Evolutionary conservation across 192 early-diverging fungal genomes (phyloP), one percentile per base, ranked within the genome.

Genomic region (Backusella macrospora): DNA sequence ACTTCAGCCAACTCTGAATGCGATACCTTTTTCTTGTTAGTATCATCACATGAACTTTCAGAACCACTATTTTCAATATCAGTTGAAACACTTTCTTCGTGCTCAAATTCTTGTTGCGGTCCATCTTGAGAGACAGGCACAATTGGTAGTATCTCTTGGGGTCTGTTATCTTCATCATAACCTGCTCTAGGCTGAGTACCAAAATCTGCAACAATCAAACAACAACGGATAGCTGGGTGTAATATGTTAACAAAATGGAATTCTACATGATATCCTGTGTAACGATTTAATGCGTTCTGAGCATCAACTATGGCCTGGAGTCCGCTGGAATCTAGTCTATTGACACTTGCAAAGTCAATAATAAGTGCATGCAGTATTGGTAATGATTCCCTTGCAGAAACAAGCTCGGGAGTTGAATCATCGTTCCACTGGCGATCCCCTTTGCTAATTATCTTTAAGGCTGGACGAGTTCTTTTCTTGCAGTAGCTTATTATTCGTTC

Each of bases 401-500:
- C 73, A 16, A 65, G 79, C 49, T 75, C 82, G 49, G 75, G 67
- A 6, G 43, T 70, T 6, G 73, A 42, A 66, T 62, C 75, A 71
- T 80, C 79, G 37, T 80, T 80, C 79, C 79, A 80, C 10, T 59
- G 49, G 16, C 79, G 74, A 14, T 80, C 79, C 38, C 79, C 72
- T 43, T 76, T 76, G 6, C 67, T 42, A 3, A 66, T 26, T 5
- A 59, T 21, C 29, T 62, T 46, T 10, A 63, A 49, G 9, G 4
- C 15, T 39, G 72, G 67, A 16, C 75, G 66, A 18, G 79, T 80
- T 18, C 55, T 45, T 0, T 71, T 34, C 42, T 76, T 76, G 39
- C 63, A 66, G 42, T 80, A 76, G 2, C 79, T 77, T 48, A 86
- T 85, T n/a, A 90, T 86, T 66, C 82, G 81, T 18, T 80, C 79